Conservation (phyloP, 495 filamentous ascomycete species). For the Penicillium argentinense region DNA sequence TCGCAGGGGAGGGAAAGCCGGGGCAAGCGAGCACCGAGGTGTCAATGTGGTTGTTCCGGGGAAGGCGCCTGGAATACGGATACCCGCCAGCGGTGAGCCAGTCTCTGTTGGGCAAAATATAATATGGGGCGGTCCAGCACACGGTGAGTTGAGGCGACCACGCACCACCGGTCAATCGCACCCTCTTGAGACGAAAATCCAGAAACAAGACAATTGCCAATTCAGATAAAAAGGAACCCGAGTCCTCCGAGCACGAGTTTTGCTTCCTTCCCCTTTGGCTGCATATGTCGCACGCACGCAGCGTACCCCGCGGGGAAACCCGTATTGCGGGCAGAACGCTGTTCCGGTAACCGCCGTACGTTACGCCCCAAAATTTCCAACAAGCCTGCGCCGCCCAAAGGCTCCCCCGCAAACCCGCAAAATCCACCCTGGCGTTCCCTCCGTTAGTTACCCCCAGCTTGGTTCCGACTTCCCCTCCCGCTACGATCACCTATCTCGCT, state of each 20-base stretch:
- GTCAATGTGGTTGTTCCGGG: constrained; percentile 12
- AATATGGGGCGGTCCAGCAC: constrained; percentile 15
- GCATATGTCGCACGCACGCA: not conserved
- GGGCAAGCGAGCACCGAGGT: constrained; percentile 3
- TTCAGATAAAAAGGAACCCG: no score
- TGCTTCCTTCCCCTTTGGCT: not conserved
- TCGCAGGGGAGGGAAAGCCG: not conserved
- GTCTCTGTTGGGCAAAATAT: constrained; percentile 19
- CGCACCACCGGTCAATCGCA: no score
- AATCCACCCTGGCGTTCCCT: not conserved
- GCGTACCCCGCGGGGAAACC: constrained; percentile 32
- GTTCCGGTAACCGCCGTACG: constrained; percentile 12
- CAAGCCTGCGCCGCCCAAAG: no score
- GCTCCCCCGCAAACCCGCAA: constrained; percentile 17
- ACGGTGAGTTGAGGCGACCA: no score
- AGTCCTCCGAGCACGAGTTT: no score
- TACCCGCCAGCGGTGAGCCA: constrained; percentile 21
- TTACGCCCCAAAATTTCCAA: no score
- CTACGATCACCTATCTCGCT: no score
- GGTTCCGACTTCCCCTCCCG: not conserved
- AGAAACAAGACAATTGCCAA: no score
- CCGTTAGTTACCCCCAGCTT: not conserved
- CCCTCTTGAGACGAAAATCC: no score
- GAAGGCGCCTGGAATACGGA: constrained; percentile 12
- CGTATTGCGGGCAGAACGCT: constrained; percentile 24